Conservation (phyloP, 2,329 filamentous ascomycete species). For the Zopfia rhizophila region DNA sequence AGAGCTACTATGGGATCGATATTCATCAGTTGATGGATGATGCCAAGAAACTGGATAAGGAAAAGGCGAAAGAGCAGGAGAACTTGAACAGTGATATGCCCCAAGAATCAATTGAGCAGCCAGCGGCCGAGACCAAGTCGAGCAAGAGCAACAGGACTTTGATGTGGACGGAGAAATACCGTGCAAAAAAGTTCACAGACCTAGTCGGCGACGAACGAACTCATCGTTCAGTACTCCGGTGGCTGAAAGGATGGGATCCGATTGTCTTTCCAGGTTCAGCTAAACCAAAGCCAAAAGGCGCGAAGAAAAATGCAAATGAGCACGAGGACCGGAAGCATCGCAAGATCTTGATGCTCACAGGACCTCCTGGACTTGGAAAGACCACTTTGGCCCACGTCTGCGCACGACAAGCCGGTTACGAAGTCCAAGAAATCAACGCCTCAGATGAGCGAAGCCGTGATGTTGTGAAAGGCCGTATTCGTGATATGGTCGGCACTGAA, state of each 20-base stretch:
- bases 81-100: slow-evolving; percentile 36
- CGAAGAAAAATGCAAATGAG: slow-evolving; percentile 58
- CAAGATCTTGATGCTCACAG: slow-evolving; percentile 90
- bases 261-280: slow-evolving; percentile 85
- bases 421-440: slow-evolving; percentile 96
- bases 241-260: slow-evolving; percentile 94
- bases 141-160: slow-evolving; percentile 59
- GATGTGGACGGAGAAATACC: slow-evolving; percentile 98
- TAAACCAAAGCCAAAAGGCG: slow-evolving; percentile 64
- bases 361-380: slow-evolving; percentile 92
- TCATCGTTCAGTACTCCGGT: slow-evolving; percentile 87
- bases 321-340: slow-evolving; percentile 81
- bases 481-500: slow-evolving; percentile 92
- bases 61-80: slow-evolving; percentile 41
- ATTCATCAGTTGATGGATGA: slow-evolving; percentile 85
- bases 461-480: slow-evolving; percentile 90
- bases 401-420: slow-evolving; percentile 93
- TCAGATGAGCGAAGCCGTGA: slow-evolving; percentile 92
- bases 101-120: slow-evolving; percentile 52
- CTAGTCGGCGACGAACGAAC: slow-evolving; percentile 94
- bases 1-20: slow-evolving; percentile 90
- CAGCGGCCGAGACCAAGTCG: slow-evolving; percentile 19
- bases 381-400: slow-evolving; percentile 97
- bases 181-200: slow-evolving; percentile 90
- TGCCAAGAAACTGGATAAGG: slow-evolving; percentile 69